Evolutionary conservation across 345 rosid species (phyloP), one percentile per base, ranked within the genome.

Genomic region (Linum usitatissimum): DNA sequence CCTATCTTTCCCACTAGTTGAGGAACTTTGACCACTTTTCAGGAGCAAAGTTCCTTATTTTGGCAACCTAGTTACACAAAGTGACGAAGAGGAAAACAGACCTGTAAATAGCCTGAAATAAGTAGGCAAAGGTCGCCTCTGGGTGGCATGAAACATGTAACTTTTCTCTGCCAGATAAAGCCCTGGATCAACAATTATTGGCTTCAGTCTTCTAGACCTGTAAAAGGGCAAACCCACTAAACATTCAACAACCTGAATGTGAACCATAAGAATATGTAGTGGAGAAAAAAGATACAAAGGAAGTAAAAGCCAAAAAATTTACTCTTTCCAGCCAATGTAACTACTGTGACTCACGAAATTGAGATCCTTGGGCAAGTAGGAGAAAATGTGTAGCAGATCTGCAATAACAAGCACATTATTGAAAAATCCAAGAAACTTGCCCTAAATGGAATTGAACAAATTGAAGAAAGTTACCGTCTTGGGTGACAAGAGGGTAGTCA

Each of bases 281-380:
- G 4, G 42, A 56, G 23, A 30, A 51, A 20, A 40, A 57, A 49
- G 55, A 59, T 14, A 5, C 69, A 5, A 53, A 49, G 13, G 18
- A 64, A 6, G 49, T 38, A 59, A 18, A 57, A 60, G 36, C 21
- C 18, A 60, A 14, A 34, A 66, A 60, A 60, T n/a, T 45, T 90
- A 93, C 97, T 93, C 97, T 87, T 77, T 86, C 97, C 99, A 80
- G 68, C 95, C 99, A 79, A 90, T 79, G 83, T 93, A 84, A 80
- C 88, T 82, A 0, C 82, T 69, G 68, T 90, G 96, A 55, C 87
- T 93, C 72, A 87, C 78, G 69, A 93, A 87, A 74, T 90, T 93
- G 75, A 87, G 75, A 57, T 83, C 85, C 67, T 73, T 87, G 8
- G 96, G 96, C 76, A 90, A 76, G 77, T 84, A 82, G 0, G 99